Percentiles rank a stretch among this genome's conserved stretches.
Conservation (phyloP, 495 filamentous ascomycete species). For the Letharia columbiana region DNA sequence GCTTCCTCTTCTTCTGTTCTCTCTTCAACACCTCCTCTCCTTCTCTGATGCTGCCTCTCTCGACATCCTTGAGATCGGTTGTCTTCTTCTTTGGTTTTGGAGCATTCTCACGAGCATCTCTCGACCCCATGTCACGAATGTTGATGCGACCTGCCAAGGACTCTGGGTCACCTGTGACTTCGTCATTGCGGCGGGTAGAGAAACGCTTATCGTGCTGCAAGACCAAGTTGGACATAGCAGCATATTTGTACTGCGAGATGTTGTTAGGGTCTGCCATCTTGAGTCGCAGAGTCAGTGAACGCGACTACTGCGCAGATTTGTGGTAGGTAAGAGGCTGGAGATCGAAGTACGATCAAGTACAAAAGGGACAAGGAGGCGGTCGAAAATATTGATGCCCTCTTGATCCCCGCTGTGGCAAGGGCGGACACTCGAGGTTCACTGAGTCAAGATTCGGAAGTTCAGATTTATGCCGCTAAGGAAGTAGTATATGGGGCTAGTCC, state of each 20-base stretch:
- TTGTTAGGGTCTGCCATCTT: slow-evolving; percentile 85
- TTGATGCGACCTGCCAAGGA: slow-evolving; percentile 89
- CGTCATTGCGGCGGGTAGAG: slow-evolving; percentile 81
- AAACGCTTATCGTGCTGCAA: slow-evolving; percentile 98
- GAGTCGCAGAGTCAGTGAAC: slow-evolving; percentile 19
- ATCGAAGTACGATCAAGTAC: neutral
- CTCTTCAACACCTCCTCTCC: slow-evolving; percentile 79
- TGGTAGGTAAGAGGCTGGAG: neutral
- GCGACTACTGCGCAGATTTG: slow-evolving; percentile 22
- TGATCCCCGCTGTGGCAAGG: neutral
- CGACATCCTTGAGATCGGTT: slow-evolving; percentile 53
- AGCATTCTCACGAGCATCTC: slow-evolving; percentile 67
- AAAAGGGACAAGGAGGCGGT: neutral
- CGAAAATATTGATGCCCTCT: neutral
- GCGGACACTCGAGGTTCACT: neutral
- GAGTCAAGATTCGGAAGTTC: neutral
- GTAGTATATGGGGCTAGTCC: neutral
- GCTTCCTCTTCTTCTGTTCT: slow-evolving; percentile 81
- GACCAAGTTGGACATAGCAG: slow-evolving; percentile 99
- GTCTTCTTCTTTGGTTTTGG: slow-evolving; percentile 63
- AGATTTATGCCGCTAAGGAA: neutral
- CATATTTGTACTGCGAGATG: slow-evolving; percentile 98
- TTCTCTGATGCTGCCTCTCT: slow-evolving; percentile 72
- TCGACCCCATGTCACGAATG: slow-evolving; percentile 87
- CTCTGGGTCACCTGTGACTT: slow-evolving; percentile 94